Evolutionary conservation across 1,139 yeast genomes (phyloP), one percentile per base, ranked within the genome.

Genomic region (Starmera stellimalicola): DNA sequence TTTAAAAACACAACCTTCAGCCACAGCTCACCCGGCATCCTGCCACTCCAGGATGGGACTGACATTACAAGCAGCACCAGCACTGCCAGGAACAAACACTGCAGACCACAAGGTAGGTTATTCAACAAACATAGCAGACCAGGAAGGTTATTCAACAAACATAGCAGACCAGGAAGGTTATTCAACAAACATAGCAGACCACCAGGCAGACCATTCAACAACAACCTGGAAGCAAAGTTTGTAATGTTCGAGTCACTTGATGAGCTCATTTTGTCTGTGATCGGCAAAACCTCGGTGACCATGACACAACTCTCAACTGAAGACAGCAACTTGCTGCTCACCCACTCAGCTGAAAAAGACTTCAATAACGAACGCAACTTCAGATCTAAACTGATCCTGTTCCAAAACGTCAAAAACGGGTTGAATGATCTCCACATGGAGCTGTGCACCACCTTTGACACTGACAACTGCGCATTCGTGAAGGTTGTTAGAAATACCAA

Each of bases 171-270:
- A n/a, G n/a, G n/a, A n/a, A n/a, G n/a, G n/a, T n/a, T n/a, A n/a
- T n/a, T n/a, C n/a, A n/a, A 19, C 23, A 19, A 8, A 19, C 23
- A 19, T 19, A 11, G 23, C 8, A 11, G 50, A 36, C 42, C 57
- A 3, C 65, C 62, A 37, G 68, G 68, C 12, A 49, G 68, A 39
- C 68, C 68, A 6, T 62, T 56, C 37, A 57, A 62, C 14, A 51
- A 53, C 6, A 47, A 48, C 9, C 39, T 62, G 16, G 48, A 52
- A 9, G 58, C 62, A 11, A 45, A 63, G 29, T 59, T 62, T 34
- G 37, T 47, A 12, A 41, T 42, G 30, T 48, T 46, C 35, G 19
- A 36, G 8, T 41, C 48, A 5, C 40, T 43, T 6, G 48, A 48
- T 15, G 45, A 43, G 15, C 29, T 48, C 33, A 41, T 47, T 15